Conservation (phyloP, 2,329 filamentous ascomycete species). For the Penicillium sclerotiorum region DNA sequence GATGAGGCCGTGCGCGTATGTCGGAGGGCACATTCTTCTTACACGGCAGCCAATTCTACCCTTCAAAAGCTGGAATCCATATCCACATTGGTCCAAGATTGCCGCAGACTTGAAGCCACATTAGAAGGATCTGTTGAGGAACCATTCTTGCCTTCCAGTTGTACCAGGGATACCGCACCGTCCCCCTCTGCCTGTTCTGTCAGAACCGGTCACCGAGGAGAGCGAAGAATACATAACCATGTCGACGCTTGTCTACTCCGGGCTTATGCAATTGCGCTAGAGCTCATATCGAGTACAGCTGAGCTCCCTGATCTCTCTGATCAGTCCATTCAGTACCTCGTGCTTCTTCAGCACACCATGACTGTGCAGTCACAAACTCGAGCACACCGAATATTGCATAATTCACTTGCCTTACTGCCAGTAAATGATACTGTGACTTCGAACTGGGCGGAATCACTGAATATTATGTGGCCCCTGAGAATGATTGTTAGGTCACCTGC, state of each 20-base stretch:
- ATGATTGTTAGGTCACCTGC: not conserved
- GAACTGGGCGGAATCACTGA: not conserved
- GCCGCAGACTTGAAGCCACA: not conserved
- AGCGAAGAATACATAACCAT: not conserved
- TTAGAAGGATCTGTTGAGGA: not conserved
- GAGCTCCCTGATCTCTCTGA: not conserved
- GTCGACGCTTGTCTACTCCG: constrained; percentile 1
- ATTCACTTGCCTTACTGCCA: not conserved
- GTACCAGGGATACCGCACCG: not conserved
- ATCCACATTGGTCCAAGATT: not conserved
- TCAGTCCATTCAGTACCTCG: not conserved
- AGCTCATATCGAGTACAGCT: not conserved
- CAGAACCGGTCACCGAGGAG: not conserved
- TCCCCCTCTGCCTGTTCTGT: not conserved
- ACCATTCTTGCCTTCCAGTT: too few relatives aligned
- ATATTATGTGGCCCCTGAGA: not conserved
- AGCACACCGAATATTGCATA: not conserved
- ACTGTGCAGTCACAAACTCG: not conserved
- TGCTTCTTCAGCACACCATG: not conserved
- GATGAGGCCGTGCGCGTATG: not conserved
- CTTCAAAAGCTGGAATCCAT: not conserved
- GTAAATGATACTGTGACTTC: not conserved
- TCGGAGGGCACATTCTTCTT: not conserved
- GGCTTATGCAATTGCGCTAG: not conserved
- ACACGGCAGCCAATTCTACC: not conserved